Evolutionary conservation across 768 basidiomycete genomes (phyloP).

Genomic region (Mycena belliarum): DNA sequence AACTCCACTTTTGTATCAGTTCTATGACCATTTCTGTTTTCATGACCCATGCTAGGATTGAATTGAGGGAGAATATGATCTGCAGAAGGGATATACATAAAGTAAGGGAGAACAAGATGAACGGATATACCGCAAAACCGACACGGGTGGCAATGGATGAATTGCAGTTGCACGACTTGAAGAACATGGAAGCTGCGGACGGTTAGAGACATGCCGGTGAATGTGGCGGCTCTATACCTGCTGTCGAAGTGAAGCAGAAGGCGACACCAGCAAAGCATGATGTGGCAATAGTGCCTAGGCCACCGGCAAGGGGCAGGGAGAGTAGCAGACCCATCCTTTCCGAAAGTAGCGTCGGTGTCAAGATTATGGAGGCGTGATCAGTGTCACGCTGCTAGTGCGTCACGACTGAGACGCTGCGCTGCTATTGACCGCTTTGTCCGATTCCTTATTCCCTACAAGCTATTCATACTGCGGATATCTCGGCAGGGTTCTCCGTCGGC

Average conservation of each 20-base stretch:
- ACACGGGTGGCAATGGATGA: slow-evolving; percentile 97
- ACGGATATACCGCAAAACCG: slow-evolving; percentile 78
- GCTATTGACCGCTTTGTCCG: not conserved
- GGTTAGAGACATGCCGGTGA: slow-evolving; percentile 14
- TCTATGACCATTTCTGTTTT: slow-evolving; percentile 86
- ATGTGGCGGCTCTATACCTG: slow-evolving; percentile 50
- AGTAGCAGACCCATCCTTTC: slow-evolving; percentile 82
- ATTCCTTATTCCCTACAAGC: not conserved
- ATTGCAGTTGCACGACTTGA: slow-evolving; percentile 98
- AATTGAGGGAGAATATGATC: slow-evolving; percentile 95
- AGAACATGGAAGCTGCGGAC: slow-evolving; percentile 85
- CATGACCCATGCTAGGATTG: slow-evolving; percentile 96
- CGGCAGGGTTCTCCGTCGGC: too few species aligned
- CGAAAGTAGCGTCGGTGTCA: too few species aligned
- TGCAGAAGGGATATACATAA: slow-evolving; percentile 33
- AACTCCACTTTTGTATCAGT: slow-evolving; percentile 88
- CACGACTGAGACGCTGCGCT: not conserved
- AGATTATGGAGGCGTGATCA: not conserved
- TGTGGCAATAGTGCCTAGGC: slow-evolving; percentile 69
- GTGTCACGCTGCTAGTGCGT: too few species aligned
- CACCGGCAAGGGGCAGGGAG: slow-evolving; percentile 71
- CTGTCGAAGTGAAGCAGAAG: slow-evolving; percentile 85
- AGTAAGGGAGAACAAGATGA: not conserved
- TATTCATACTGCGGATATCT: not conserved
- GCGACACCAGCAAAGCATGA: slow-evolving; percentile 84